phyloP scores from a whole-genome alignment of 2,329 filamentous ascomycete genomes.

The Colletotrichum horii region DNA sequence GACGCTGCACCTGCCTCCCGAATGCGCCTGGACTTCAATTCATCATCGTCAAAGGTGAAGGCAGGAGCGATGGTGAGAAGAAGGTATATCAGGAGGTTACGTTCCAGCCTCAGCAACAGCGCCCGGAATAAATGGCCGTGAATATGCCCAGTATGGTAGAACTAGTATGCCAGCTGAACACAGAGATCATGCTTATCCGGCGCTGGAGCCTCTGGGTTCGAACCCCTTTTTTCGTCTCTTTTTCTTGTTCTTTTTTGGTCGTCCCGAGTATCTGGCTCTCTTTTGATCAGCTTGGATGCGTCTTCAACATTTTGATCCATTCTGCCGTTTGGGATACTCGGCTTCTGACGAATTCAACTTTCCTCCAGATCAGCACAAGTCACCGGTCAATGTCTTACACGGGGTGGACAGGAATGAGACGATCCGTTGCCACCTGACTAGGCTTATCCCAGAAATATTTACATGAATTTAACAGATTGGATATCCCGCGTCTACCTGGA shows the following conservation, averaged over 20 bases:
- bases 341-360: neutral
- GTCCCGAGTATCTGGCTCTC: too few species aligned
- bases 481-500: too few species aligned
- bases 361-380: neutral
- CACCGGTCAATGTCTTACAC: neutral
- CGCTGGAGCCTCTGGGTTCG: too few species aligned
- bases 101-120: too few species aligned
- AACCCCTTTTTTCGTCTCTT: too few species aligned
- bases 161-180: too few species aligned
- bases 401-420: neutral
- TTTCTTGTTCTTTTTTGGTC: neutral
- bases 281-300: too few species aligned
- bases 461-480: too few species aligned
- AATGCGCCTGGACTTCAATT: neutral
- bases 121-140: too few species aligned
- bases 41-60: neutral
- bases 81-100: too few species aligned
- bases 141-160: too few species aligned
- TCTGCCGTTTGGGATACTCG: neutral
- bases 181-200: too few species aligned
- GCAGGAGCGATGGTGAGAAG: neutral
- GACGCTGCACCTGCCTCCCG: neutral
- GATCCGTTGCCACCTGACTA: neutral
- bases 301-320: neutral
- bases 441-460: neutral